Evolutionary conservation across 768 basidiomycete species (phyloP).

Genomic region (Collybia nuda): DNA sequence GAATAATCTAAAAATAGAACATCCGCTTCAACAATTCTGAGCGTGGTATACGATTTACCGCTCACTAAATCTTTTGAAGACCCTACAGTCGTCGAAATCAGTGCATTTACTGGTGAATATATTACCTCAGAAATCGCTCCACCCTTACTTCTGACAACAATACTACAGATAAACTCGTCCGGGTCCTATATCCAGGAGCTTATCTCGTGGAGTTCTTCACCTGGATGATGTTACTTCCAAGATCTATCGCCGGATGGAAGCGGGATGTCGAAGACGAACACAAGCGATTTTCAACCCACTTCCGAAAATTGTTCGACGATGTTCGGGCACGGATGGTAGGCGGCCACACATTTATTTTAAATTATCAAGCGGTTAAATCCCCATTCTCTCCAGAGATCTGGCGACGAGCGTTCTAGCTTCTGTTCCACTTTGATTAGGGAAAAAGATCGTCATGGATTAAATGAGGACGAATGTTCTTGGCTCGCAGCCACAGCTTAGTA

Average conservation of each 20-base stretch:
- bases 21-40: constrained; percentile 3
- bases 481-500: neutral
- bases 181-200: constrained; percentile 33
- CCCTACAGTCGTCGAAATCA: constrained; percentile 7
- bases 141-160: neutral
- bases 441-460: neutral
- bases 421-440: neutral
- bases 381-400: neutral
- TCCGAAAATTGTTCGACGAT: neutral
- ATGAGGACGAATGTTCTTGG: neutral
- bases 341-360: neutral
- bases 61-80: neutral
- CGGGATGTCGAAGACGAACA: constrained; percentile 1
- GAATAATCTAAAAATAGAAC: neutral
- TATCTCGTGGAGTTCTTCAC: constrained; percentile 36
- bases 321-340: neutral
- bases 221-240: constrained; percentile 28
- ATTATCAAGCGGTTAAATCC: neutral
- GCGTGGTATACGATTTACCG: constrained; percentile 5
- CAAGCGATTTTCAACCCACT: neutral
- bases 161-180: constrained; percentile 18
- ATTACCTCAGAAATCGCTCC: too few relatives aligned
- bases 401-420: neutral
- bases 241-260: constrained; percentile 28
- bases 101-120: constrained; percentile 12